phyloP scores from a whole-genome alignment of 805 yeast genomes.

The Cyberlindnera veronae region DNA sequence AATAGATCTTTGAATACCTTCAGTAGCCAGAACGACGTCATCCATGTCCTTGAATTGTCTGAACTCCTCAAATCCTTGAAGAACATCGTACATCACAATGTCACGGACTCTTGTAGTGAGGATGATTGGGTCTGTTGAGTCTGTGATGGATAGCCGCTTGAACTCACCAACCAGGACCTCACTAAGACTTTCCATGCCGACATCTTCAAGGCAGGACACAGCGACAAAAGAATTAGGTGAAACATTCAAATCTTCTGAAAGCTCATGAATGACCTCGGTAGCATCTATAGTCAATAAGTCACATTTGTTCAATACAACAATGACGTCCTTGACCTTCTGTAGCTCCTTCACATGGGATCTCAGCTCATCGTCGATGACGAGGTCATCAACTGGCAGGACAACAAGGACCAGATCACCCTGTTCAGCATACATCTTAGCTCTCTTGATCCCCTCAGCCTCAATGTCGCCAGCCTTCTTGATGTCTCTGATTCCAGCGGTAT shows the following conservation, averaged over 20 bases:
- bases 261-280: slow-evolving; percentile 17
- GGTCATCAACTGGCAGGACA: slow-evolving; percentile 50
- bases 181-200: slow-evolving; percentile 53
- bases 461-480: slow-evolving; percentile 47
- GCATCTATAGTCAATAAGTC: slow-evolving; percentile 41
- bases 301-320: slow-evolving; percentile 55
- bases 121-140: slow-evolving; percentile 59
- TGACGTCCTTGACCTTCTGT: slow-evolving; percentile 29
- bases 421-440: slow-evolving; percentile 61
- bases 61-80: slow-evolving; percentile 71
- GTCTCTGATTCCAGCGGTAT: slow-evolving; percentile 86
- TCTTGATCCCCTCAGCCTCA: slow-evolving; percentile 75
- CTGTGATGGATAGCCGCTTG: slow-evolving; percentile 44
- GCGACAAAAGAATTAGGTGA: slow-evolving; percentile 26
- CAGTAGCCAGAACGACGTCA: slow-evolving; percentile 80
- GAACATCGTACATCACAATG: slow-evolving; percentile 68
- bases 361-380: slow-evolving; percentile 36
- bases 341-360: slow-evolving; percentile 34
- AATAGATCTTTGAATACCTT: slow-evolving; percentile 66
- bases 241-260: slow-evolving; percentile 26
- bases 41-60: slow-evolving; percentile 43
- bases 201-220: slow-evolving; percentile 59
- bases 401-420: slow-evolving; percentile 68
- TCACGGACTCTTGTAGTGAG: slow-evolving; percentile 77
- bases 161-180: slow-evolving; percentile 42